Base-by-base conservation (phyloP, 352 stramenopile species). In the Globisporangium viniferum region DNA sequence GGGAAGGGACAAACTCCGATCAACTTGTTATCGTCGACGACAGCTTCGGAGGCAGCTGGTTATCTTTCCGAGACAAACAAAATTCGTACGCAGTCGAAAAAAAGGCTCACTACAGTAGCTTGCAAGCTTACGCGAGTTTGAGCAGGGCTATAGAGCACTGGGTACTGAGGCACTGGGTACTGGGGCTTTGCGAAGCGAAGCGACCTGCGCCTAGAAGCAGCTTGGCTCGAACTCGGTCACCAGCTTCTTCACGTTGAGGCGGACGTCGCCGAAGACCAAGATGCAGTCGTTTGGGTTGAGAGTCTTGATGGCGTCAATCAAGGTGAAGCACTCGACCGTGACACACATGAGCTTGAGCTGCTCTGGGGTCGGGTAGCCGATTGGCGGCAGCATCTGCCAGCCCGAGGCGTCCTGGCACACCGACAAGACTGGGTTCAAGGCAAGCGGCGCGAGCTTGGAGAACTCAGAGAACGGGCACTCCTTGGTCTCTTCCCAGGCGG, bases 401-500 rank as follows among this genome's bases (percentile, higher is more conserved):
- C 41, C 41, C 15, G 41, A 49, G 41, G 41, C 41, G 5, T 49
- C 41, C 41, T 49, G 41, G 41, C 41, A 49, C 15, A 49, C 41
- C 41, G 41, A 49, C 41, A 49, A 49, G 15, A 4, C 15, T 15
- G 41, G 41, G 5, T 49, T 49, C 15, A 5, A n/a, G 15, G 49
- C 60, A 24, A 66, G 20, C 27, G 58, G 36, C n/a, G 58, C 58
- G 2, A 63, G 35, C 39, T 64, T 64, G 8, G 10, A 5, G 8
- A 64, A 51, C 35, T 67, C 61, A 4, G 46, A 2, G 35, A 36
- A 58, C 20, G 48, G 29, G 48, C 61, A 67, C 14, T 27, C 10
- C 8, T 49, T 67, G 44, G 18, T 46, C 33, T 67, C 51, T 29
- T 58, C 31, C 29, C 58, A 62, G 33, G 63, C 63, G n/a, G 54